A percentile compares a stretch with the other conserved stretches of the same genome.
phyloP scores from a whole-genome alignment of 2,329 filamentous ascomycete genomes.

The Coleophoma eucalyptorum region DNA sequence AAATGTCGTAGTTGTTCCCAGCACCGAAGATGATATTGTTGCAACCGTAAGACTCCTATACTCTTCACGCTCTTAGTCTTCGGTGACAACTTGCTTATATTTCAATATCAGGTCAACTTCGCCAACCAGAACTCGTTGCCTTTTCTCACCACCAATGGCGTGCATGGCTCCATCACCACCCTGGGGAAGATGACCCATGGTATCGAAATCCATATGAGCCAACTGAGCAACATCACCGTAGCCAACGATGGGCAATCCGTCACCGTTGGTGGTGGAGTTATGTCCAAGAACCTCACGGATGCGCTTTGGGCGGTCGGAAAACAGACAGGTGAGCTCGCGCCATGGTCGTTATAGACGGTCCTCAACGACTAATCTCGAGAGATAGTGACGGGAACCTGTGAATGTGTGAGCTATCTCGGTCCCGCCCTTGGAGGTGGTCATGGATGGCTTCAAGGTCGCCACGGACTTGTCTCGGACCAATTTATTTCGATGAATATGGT shows the following conservation, averaged over 20 bases:
- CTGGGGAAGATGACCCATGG: slow-evolving; percentile 10
- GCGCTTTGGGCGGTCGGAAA: slow-evolving; percentile 25
- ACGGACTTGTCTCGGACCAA: slow-evolving; percentile 46
- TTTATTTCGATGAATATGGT: slow-evolving; percentile 45
- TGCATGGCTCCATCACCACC: slow-evolving; percentile 38
- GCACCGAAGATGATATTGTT: slow-evolving; percentile 43
- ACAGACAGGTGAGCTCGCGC: slow-evolving; percentile 41
- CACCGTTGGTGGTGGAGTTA: slow-evolving; percentile 27
- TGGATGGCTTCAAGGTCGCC: slow-evolving; percentile 49
- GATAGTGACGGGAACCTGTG: slow-evolving; percentile 38
- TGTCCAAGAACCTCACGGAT: slow-evolving; percentile 22
- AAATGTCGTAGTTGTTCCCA: slow-evolving; percentile 43
- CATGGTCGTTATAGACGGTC: slow-evolving; percentile 26
- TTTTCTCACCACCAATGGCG: slow-evolving; percentile 49
- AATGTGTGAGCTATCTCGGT: slow-evolving; percentile 42
- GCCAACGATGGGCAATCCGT: slow-evolving; percentile 24
- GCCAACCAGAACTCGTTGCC: slow-evolving; percentile 42
- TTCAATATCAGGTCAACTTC: slow-evolving; percentile 36
- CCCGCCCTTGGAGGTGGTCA: slow-evolving; percentile 56
- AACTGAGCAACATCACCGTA: slow-evolving; percentile 23
- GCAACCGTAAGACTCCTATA: slow-evolving; percentile 35
- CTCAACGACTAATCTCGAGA: neutral
- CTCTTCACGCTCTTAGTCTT: neutral
- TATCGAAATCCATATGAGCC: slow-evolving; percentile 8
- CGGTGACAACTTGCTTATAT: neutral